phyloP scores from a whole-genome alignment of 139 green algal genomes.

The Coelastrella sp. region DNA sequence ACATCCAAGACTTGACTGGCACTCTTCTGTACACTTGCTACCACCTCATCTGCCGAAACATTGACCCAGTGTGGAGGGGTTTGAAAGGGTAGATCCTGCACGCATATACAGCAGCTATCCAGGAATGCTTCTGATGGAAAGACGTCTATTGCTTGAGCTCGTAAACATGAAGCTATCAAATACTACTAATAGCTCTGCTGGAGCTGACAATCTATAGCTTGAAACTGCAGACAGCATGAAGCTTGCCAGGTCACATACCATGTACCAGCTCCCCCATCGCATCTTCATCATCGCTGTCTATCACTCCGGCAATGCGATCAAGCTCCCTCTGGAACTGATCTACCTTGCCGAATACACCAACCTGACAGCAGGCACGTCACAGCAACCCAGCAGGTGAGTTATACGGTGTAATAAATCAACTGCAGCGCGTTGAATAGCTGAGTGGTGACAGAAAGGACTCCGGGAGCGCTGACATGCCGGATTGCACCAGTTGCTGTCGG shows the following conservation, averaged over 20 bases:
- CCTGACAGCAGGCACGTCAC: conserved; percentile 56
- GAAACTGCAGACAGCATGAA: neutral
- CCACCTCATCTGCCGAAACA: neutral
- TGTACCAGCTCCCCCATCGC: conserved; percentile 90
- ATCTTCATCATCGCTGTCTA: conserved; percentile 87
- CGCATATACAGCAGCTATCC: neutral
- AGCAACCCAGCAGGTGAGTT: neutral
- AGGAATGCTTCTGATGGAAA: neutral
- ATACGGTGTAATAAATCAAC: neutral
- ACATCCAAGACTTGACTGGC: neutral
- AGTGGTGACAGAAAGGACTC: neutral
- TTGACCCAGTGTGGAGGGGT: neutral
- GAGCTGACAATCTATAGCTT: too few species aligned
- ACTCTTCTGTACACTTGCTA: too few species aligned
- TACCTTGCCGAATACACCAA: conserved; percentile 93
- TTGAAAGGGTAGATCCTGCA: neutral
- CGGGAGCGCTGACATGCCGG: too few species aligned
- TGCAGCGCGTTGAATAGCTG: neutral
- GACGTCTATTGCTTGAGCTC: neutral
- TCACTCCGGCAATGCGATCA: conserved; percentile 83
- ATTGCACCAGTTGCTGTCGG: too few species aligned
- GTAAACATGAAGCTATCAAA: too few species aligned
- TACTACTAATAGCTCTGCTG: too few species aligned
- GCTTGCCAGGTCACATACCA: conserved; percentile 55
- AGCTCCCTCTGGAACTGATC: conserved; percentile 89